A percentile compares a stretch with the other conserved stretches of the same genome.
phyloP scores from a whole-genome alignment of 441 rosid genomes.

The Croton laevigatus region DNA sequence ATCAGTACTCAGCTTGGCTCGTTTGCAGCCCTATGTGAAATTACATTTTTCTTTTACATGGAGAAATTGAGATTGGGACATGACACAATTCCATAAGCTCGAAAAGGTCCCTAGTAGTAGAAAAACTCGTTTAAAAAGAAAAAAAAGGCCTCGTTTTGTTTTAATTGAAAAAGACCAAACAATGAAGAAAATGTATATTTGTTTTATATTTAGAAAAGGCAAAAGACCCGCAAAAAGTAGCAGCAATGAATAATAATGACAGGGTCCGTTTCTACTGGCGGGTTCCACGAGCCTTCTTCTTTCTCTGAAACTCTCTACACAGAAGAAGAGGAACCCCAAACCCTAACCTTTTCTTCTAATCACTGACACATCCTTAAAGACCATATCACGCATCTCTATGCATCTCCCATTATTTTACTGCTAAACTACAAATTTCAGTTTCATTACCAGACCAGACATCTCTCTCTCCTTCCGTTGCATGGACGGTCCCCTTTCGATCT shows the following conservation, averaged over 20 bases:
- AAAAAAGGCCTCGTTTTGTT: no score
- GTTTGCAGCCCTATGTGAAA: no score
- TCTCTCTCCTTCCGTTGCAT: constrained; percentile 25
- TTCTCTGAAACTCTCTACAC: constrained; percentile 8
- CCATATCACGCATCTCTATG: constrained; percentile 31
- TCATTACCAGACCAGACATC: constrained; percentile 4
- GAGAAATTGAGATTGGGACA: no score
- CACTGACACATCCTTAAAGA: constrained; percentile 9
- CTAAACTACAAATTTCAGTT: constrained; percentile 30
- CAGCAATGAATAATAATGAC: constrained; percentile 2
- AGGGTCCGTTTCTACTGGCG: constrained; percentile 39
- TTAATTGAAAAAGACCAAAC: no score
- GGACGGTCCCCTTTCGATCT: constrained; percentile 32
- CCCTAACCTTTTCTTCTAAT: background rate
- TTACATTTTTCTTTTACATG: no score
- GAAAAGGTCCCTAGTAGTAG: no score
- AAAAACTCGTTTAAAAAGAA: no score
- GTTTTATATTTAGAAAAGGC: background rate
- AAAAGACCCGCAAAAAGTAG: background rate
- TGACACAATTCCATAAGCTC: no score
- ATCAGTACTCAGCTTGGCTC: no score
- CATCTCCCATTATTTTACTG: background rate
- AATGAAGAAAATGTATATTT: no score
- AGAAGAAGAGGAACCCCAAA: constrained; percentile 6
- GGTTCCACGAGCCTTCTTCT: constrained; percentile 42